These are phyloP conservation scores for Malus orientalis DNA, from an alignment of 306 rosid species.

Conservation along the genomic window DNA sequence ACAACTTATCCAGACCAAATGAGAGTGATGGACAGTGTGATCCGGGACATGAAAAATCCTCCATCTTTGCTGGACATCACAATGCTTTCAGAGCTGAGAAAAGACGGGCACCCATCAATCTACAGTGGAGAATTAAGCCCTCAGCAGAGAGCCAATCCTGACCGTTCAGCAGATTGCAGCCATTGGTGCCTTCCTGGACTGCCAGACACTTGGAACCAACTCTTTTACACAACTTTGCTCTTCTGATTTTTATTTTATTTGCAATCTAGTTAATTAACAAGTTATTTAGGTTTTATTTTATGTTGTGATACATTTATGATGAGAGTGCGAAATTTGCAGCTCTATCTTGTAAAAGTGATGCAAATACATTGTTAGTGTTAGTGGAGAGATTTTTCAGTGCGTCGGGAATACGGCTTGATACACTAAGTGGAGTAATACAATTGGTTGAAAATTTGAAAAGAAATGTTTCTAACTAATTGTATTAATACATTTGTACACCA, in stretches of 20 bases:
- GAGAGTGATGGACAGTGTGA: constrained; percentile 65
- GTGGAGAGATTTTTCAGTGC: neutral
- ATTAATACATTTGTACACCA: too few species aligned
- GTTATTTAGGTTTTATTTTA: neutral
- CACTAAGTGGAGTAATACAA: too few species aligned
- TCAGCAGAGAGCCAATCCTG: constrained; percentile 64
- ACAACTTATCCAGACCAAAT: constrained; percentile 62
- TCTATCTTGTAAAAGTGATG: constrained; percentile 2
- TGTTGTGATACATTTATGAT: constrained; percentile 4
- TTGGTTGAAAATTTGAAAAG: too few species aligned
- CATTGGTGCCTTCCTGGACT: constrained; percentile 98
- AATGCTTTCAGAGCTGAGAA: constrained; percentile 64
- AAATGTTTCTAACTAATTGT: too few species aligned
- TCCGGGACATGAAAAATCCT: constrained; percentile 58
- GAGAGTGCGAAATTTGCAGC: constrained; percentile 19
- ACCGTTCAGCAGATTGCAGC: constrained; percentile 75
- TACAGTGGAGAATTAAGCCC: constrained; percentile 84
- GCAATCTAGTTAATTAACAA: constrained; percentile 1
- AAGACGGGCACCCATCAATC: constrained; percentile 86
- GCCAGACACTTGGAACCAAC: constrained; percentile 90
- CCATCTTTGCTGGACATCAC: constrained; percentile 73
- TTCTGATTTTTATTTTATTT: constrained; percentile 19
- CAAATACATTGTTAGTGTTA: neutral
- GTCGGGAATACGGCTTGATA: too few species aligned
- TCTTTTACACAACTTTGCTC: constrained; percentile 59